Evolutionary conservation across 2,329 filamentous ascomycete species (phyloP).

Genomic region (Tolypocladium album): DNA sequence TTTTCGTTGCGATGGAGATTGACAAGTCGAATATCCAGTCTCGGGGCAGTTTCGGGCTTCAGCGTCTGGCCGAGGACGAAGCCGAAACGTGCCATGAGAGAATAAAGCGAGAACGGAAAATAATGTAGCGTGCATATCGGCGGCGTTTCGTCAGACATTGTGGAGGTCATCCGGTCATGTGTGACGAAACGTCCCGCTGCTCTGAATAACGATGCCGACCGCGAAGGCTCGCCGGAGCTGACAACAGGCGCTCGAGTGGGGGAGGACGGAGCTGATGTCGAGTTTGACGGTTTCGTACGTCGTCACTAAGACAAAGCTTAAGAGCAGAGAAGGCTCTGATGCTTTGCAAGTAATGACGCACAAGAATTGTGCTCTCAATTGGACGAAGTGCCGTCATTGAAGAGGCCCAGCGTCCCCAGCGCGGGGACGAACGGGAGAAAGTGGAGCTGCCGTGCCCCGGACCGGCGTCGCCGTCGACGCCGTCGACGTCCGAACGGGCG

Average conservation of each 20-base stretch:
- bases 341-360: background rate
- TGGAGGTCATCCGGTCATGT: background rate
- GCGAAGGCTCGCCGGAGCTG: background rate
- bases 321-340: background rate
- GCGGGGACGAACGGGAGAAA: background rate
- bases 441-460: conserved; percentile 2
- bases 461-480: conserved; percentile 4
- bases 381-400: background rate
- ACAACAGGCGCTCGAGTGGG: background rate
- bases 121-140: conserved; percentile 16
- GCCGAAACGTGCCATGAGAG: conserved; percentile 18
- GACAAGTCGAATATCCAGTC: conserved; percentile 13
- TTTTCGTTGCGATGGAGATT: conserved; percentile 15
- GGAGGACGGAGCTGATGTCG: background rate
- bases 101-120: conserved; percentile 19
- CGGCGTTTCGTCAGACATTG: conserved; percentile 4
- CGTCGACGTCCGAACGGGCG: background rate
- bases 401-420: background rate
- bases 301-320: background rate
- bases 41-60: conserved; percentile 13
- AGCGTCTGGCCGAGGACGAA: conserved; percentile 13
- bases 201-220: background rate
- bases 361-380: background rate
- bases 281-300: no score
- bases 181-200: background rate